Conservation (phyloP, 78 protist species). For the Capsaspora owczarzaki region DNA sequence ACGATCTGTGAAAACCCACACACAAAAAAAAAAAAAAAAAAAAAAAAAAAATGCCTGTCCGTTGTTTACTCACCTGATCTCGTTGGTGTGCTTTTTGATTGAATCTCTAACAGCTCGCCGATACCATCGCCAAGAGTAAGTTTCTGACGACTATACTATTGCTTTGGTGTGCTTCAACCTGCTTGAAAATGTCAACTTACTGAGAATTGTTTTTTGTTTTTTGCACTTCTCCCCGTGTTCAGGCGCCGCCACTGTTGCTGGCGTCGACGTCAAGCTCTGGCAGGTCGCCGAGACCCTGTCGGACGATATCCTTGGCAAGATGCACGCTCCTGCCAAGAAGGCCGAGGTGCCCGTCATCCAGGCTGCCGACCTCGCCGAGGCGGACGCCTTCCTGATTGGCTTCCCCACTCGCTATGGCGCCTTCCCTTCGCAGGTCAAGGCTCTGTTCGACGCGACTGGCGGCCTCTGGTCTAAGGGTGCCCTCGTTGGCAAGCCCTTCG, state of each 20-base stretch:
- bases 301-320: conserved; percentile 39
- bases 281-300: conserved; percentile 49
- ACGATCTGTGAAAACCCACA: no score
- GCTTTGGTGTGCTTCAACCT: neutral
- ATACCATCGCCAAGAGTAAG: no score
- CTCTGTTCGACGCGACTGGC: conserved; percentile 35
- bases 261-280: conserved; percentile 7
- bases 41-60: no score
- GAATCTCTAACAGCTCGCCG: no score
- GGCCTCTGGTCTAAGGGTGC: conserved; percentile 19
- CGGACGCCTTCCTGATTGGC: conserved; percentile 40
- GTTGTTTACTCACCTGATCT: no score
- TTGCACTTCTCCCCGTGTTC: no score
- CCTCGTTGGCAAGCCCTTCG: conserved; percentile 40
- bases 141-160: no score
- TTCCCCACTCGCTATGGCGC: conserved; percentile 48
- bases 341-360: neutral
- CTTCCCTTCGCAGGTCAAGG: conserved; percentile 39
- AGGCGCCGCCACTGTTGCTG: conserved; percentile 16
- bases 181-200: neutral
- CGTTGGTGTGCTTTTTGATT: no score
- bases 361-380: conserved; percentile 8
- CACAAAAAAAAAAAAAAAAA: no score
- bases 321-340: conserved; percentile 27
- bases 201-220: no score